These are phyloP conservation scores for Borealophlyctis nickersoniae DNA, from an alignment of 192 early-diverging fungal species.

Conservation along the genomic window DNA sequence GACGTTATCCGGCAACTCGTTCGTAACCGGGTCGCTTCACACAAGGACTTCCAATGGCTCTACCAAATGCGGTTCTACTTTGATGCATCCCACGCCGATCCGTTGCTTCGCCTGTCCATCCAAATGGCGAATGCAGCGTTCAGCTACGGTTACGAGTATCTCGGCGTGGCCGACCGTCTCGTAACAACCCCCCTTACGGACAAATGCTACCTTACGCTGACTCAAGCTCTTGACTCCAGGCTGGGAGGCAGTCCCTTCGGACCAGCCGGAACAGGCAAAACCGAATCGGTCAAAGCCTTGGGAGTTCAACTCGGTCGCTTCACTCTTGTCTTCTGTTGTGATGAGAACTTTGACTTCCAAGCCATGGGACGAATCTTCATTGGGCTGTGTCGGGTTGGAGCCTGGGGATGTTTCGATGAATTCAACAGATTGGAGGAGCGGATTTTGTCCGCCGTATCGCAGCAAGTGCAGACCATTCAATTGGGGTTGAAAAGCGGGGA, in stretches of 20 bases:
- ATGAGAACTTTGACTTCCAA: slow-evolving; percentile 99
- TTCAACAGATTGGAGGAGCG: slow-evolving; percentile 99
- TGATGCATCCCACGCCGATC: slow-evolving; percentile 59
- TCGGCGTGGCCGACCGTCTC: slow-evolving; percentile 93
- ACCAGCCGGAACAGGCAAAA: slow-evolving; percentile 98
- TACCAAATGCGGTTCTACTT: slow-evolving; percentile 96
- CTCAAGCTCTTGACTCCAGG: slow-evolving; percentile 89
- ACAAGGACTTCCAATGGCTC: slow-evolving; percentile 91
- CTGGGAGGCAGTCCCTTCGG: slow-evolving; percentile 98
- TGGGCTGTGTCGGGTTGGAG: slow-evolving; percentile 97
- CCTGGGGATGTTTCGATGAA: slow-evolving; percentile 99
- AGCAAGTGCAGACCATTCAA: slow-evolving; percentile 99
- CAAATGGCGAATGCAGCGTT: slow-evolving; percentile 93
- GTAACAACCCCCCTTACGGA: slow-evolving; percentile 99
- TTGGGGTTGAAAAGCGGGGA: slow-evolving; percentile 76
- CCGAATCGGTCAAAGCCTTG: slow-evolving; percentile 97
- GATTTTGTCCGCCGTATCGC: slow-evolving; percentile 97
- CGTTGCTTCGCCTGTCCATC: slow-evolving; percentile 69
- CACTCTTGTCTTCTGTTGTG: slow-evolving; percentile 99
- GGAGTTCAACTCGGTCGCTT: slow-evolving; percentile 93
- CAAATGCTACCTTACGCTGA: slow-evolving; percentile 96
- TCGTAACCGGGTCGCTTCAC: slow-evolving; percentile 41
- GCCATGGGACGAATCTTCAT: slow-evolving; percentile 99
- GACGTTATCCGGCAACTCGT: slow-evolving; percentile 79
- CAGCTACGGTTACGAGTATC: slow-evolving; percentile 96